Base-by-base conservation (phyloP, 1,284 basidiomycete genomes). In the Naganishia sp. region DNA sequence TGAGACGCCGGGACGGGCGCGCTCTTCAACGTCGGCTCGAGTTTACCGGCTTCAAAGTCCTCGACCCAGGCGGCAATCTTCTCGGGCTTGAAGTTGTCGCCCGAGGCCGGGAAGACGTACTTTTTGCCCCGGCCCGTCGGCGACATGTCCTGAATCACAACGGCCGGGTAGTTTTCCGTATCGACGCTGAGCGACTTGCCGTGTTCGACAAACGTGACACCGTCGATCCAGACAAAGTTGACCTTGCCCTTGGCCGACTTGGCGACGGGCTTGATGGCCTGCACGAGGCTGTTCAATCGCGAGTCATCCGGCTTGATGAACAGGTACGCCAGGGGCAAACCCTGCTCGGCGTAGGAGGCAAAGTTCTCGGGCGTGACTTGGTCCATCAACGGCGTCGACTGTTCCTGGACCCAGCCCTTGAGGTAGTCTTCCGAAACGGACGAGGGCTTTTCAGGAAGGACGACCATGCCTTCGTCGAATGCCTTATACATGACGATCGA, bases 211-310 rank as follows among this genome's bases (percentile, higher is more conserved):
- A 94, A 99, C 81, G 93, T 94, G 82, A 89, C 82, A 25, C 91
- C 94, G 79, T 99, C 96, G 74, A 99, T 99, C 89, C 89, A 96
- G 71, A 99, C 95, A 81, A 99, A 95, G 88, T 96, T 98, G 77
- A 98, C 74, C 81, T 91, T 89, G 75, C 87, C 86, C 81, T 91
- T 93, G 84, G 86, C 85, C 76, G 87, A 85, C 68, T 87, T 83
- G 32, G 95, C 94, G 65, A 95, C 77, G 2, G 90, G 86, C 73
- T 84, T 86, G 73, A 98, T 79, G 63, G 84, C 81, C 51, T 88
- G 86, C 28, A 90, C 84, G 73, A 86, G 88, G 68, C 84, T 83
- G 74, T 87, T 85, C 35, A 72, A 66, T 21, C 69, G 45, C 15
- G 67, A 69, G 70, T 86, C 84, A 56, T 85, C 82, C 51, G 93